Evolutionary conservation across 148 eudicot species (phyloP).

Genomic region (Agrostemma githago): DNA sequence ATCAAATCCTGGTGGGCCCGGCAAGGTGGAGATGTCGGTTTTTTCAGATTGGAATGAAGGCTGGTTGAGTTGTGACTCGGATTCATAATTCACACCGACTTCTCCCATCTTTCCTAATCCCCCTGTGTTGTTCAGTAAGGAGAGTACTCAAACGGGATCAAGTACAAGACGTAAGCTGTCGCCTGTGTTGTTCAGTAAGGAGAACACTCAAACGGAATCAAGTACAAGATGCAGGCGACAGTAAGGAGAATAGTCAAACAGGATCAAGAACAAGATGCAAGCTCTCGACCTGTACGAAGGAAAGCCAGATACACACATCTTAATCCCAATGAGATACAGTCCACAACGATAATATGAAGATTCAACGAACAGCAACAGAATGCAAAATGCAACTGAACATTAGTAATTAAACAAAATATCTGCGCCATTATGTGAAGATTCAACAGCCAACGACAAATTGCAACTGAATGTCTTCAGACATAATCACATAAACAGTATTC

Average conservation of each 20-base stretch:
- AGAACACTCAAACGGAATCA: neutral
- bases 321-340: constrained; percentile 1
- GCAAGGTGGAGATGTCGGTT: constrained; percentile 19
- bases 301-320: constrained; percentile 1
- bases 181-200: constrained; percentile 3
- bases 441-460: neutral
- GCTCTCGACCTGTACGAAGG: neutral
- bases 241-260: neutral
- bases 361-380: neutral
- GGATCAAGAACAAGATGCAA: constrained; percentile 15
- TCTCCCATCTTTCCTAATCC: constrained; percentile 30
- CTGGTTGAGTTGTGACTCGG: constrained; percentile 31
- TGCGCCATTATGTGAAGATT: too few relatives aligned
- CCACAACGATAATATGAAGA: neutral
- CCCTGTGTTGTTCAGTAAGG: constrained; percentile 11
- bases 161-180: constrained; percentile 14
- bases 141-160: neutral
- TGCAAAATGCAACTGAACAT: too few relatives aligned
- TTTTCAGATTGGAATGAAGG: constrained; percentile 26
- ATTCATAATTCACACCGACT: constrained; percentile 28
- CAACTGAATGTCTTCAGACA: too few relatives aligned
- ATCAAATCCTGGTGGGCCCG: constrained; percentile 22
- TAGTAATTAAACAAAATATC: too few relatives aligned
- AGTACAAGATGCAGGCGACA: neutral
- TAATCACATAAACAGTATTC: neutral